Evolutionary conservation across 345 rosid species (phyloP).

Genomic region (Brassica rapa): DNA sequence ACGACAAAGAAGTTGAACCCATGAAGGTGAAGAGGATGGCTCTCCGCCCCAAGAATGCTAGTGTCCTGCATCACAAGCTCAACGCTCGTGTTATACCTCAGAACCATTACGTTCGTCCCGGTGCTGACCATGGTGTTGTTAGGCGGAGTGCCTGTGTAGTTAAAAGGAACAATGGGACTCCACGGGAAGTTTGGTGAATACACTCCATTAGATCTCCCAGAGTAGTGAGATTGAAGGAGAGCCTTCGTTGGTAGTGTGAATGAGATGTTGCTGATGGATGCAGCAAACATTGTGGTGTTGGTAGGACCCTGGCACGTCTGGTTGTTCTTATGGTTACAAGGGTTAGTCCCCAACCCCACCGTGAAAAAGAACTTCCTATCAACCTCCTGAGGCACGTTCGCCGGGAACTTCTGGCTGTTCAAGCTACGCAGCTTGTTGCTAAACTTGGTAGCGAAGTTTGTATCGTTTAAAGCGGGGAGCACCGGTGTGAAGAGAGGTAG

Average conservation of each 20-base stretch:
- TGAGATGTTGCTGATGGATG: constrained; percentile 61
- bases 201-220: constrained; percentile 53
- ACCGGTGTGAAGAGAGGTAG: constrained; percentile 51
- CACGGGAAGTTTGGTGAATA: constrained; percentile 46
- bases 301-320: constrained; percentile 76
- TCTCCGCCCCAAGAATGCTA: background rate
- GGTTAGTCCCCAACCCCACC: constrained; percentile 59
- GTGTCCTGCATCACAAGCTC: background rate
- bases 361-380: constrained; percentile 57
- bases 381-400: constrained; percentile 62
- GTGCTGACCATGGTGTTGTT: constrained; percentile 1
- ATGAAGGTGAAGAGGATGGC: constrained; percentile 4
- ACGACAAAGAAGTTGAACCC: background rate
- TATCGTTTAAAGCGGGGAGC: constrained; percentile 60
- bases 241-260: constrained; percentile 63
- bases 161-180: background rate
- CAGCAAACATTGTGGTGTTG: constrained; percentile 65
- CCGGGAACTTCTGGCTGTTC: constrained; percentile 49
- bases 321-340: constrained; percentile 51
- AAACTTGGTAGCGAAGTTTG: constrained; percentile 52
- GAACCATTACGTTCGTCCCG: background rate
- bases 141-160: background rate
- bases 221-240: constrained; percentile 62
- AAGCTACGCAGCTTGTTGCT: constrained; percentile 55
- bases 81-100: background rate